Base-by-base conservation (phyloP, 441 rosid genomes). In the Populus hybrid region DNA sequence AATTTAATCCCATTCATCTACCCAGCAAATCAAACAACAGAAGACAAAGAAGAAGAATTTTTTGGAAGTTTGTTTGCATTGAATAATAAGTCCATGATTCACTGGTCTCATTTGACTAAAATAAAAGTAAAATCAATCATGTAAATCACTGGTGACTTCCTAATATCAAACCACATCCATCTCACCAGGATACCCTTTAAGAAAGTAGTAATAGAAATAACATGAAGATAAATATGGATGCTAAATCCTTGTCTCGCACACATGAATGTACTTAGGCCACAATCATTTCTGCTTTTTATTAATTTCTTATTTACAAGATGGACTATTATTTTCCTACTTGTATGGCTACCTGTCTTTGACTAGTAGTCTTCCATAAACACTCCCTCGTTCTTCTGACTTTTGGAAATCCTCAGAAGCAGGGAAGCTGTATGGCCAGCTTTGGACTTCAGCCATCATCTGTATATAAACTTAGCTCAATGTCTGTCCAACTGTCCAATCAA, bases 351-450 rank as follows among this genome's bases (percentile, higher is more conserved):
- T 83, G 83, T 95, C 98, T 34, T 63, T 77, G 77, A 94, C 86
- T 23, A 83, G 82, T 82, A 95, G 84, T 85, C 93, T 87, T 66
- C 98, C 98, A 24, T 76, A 78, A 77, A 92, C 85, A 79, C 79
- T 83, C 70, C 98, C 97, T 34, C 98, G 87, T 83, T 90, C 83
- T 70, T 87, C 82, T 1, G 86, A 53, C 71, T 85, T 69, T 18
- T 87, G 86, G 77, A 83, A 92, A 85, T 95, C 97, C 74, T 82
- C 86, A 0, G 94, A 90, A 70, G 89, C 92, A 1, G 91, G 94
- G 80, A 94, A 92, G 67, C 78, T 76, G 78, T 92, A 92, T 10
- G 99, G 99, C 99, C 99, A 95, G 71, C 89, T 87, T 82, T 94
- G 85, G 12, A 82, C 88, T 90, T 94, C 95, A 21, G 74, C 61